Evolutionary conservation across 2,329 filamentous ascomycete species (phyloP).

Genomic region (Xylariaceae sp.): DNA sequence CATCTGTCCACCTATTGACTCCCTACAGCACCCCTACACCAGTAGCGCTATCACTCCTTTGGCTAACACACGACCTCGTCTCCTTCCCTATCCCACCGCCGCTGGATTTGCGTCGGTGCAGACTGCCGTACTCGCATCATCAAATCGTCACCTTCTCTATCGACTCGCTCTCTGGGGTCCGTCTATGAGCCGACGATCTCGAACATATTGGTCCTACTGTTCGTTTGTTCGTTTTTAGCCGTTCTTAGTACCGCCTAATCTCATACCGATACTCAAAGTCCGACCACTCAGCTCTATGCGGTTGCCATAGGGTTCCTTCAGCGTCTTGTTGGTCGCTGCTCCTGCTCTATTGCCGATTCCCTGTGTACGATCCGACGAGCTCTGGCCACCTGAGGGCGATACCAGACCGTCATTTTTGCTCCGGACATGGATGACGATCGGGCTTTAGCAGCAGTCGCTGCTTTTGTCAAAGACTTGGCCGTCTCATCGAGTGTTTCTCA

Average conservation of each 20-base stretch:
- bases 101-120: not conserved
- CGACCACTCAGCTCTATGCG: slow-evolving; percentile 26
- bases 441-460: slow-evolving; percentile 50
- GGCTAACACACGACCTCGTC: not conserved
- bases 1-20: slow-evolving; percentile 3
- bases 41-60: slow-evolving; percentile 5
- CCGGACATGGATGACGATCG: slow-evolving; percentile 51
- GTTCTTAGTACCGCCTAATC: slow-evolving; percentile 8
- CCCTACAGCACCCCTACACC: not conserved
- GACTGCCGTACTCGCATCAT: not conserved
- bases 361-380: not conserved
- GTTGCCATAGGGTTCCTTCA: slow-evolving; percentile 23
- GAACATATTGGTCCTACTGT: slow-evolving; percentile 13
- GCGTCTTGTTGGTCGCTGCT: slow-evolving; percentile 27
- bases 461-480: slow-evolving; percentile 52
- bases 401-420: slow-evolving; percentile 10
- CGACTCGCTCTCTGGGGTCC: slow-evolving; percentile 1
- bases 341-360: not conserved
- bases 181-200: slow-evolving; percentile 9
- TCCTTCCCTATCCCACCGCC: not conserved
- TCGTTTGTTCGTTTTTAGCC: slow-evolving; percentile 9
- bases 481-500: slow-evolving; percentile 39
- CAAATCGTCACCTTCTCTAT: slow-evolving; percentile 1
- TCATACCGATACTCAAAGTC: slow-evolving; percentile 11
- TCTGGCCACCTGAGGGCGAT: not conserved